A percentile compares a stretch with the other conserved stretches of the same genome.
Conservation (phyloP, 805 yeast genomes). For the Zygosaccharomyces bisporus region DNA sequence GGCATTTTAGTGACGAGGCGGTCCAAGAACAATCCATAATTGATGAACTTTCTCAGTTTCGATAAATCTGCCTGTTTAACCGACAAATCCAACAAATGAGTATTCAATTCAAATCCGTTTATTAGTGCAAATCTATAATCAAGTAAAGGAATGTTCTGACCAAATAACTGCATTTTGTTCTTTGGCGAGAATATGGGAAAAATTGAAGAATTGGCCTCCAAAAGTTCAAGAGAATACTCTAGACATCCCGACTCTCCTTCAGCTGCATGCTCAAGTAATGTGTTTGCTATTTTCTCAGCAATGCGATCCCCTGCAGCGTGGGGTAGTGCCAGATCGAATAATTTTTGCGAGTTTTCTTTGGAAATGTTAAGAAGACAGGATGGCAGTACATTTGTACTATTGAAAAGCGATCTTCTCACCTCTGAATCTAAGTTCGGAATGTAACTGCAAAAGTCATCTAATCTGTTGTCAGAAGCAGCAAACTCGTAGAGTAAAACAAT, state of each 20-base stretch:
- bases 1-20: constrained; percentile 17
- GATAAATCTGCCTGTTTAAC: constrained; percentile 10
- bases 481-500: constrained; percentile 35
- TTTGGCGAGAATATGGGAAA: constrained; percentile 17
- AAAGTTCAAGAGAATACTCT: constrained; percentile 13
- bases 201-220: constrained; percentile 17
- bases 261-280: constrained; percentile 16
- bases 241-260: constrained; percentile 5
- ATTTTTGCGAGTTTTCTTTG: constrained; percentile 10
- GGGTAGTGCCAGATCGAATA: constrained; percentile 15
- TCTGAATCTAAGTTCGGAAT: constrained; percentile 18
- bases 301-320: constrained; percentile 10
- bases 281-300: constrained; percentile 14
- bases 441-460: constrained; percentile 22
- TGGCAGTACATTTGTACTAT: constrained; percentile 18
- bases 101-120: constrained; percentile 44
- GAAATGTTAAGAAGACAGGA: constrained; percentile 15
- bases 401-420: constrained; percentile 11
- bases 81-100: constrained; percentile 29
- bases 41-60: constrained; percentile 19
- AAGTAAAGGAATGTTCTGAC: constrained; percentile 31
- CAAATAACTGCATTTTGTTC: constrained; percentile 20
- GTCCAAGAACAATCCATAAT: constrained; percentile 29
- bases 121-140: constrained; percentile 44
- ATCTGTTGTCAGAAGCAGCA: constrained; percentile 21